Evolutionary conservation across 352 stramenopile genomes (phyloP), one percentile per base, ranked within the genome.

Genomic region (Phytopythium vexans): DNA sequence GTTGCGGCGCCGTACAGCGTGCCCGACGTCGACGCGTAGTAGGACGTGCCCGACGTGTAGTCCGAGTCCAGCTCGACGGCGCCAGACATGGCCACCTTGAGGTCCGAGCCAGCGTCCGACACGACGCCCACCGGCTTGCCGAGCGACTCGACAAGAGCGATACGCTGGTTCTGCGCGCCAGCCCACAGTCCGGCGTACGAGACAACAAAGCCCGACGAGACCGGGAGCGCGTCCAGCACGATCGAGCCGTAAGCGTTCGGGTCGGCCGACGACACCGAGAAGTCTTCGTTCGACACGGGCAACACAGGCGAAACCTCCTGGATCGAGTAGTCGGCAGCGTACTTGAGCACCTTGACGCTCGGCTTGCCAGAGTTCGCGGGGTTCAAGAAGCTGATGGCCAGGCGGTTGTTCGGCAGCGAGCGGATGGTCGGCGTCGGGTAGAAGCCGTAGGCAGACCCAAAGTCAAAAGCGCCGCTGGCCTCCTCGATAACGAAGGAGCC

Each of bases 341-440:
- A 86, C 67, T 84, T 73, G 55, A 92, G 58, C 39, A 92, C 68
- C 67, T 88, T 84, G 62, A 89, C 66, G 56, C 77, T 90, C 11
- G 82, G 82, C 55, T 85, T 87, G 61, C 75, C 82, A 12, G 56
- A 59, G 69, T 86, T 86, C 40, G 75, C 75, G 14, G 82, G 77
- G 75, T 92, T 92, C 15, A 92, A 41, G 73, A 92, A 92, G 9
- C 73, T 64, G 16, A 92, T 56, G 1, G 75, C 74, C 40, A 92
- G 48, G 52, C 68, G 74, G 69, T 76, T 69, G 68, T 82, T 62
- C 54, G 56, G 54, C 32, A 92, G 56, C 46, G 68, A 54, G 41
- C 74, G 73, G 36, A 92, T 47, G n/a, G 64, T 68, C 9, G 82
- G 82, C 42, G 82, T 86, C 31, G 82, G 82, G 65, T 75, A 88